phyloP scores from a whole-genome alignment of 2,329 filamentous ascomycete genomes.

The Phaeosphaeria sp. region DNA sequence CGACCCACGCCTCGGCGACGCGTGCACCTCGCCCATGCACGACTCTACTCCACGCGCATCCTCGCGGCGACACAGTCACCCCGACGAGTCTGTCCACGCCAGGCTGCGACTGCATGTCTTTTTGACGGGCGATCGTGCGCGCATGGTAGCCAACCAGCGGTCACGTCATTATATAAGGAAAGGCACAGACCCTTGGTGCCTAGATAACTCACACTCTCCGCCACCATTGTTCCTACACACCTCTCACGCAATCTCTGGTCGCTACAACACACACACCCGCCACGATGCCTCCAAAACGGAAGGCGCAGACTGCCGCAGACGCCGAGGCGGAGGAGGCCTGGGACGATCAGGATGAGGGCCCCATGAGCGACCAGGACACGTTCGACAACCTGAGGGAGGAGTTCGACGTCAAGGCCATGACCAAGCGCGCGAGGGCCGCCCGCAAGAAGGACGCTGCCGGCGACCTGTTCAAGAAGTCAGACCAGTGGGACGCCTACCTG shows the following conservation, averaged over 20 bases:
- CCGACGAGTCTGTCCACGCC: not conserved
- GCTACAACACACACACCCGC: conserved; percentile 5
- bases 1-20: conserved; percentile 18
- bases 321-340: conserved; percentile 61
- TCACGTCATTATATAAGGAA: conserved; percentile 21
- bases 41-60: not conserved
- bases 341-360: conserved; percentile 57
- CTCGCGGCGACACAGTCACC: not conserved
- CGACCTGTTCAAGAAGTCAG: conserved; percentile 65
- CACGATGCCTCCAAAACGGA: conserved; percentile 55
- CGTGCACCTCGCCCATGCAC: conserved; percentile 2
- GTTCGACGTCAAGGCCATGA: conserved; percentile 46
- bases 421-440: conserved; percentile 33
- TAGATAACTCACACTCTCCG: conserved; percentile 2
- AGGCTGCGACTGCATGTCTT: not conserved
- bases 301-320: conserved; percentile 46
- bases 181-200: not conserved
- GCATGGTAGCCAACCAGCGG: not conserved
- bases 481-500: conserved; percentile 82
- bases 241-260: too few relatives aligned
- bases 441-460: conserved; percentile 60
- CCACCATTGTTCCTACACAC: not conserved
- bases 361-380: conserved; percentile 56
- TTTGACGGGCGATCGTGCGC: not conserved
- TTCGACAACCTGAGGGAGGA: conserved; percentile 54